A percentile compares a stretch with the other conserved stretches of the same genome.
Conservation (phyloP, 176 grass and related monocot species). For the Cenchrus purpureus region DNA sequence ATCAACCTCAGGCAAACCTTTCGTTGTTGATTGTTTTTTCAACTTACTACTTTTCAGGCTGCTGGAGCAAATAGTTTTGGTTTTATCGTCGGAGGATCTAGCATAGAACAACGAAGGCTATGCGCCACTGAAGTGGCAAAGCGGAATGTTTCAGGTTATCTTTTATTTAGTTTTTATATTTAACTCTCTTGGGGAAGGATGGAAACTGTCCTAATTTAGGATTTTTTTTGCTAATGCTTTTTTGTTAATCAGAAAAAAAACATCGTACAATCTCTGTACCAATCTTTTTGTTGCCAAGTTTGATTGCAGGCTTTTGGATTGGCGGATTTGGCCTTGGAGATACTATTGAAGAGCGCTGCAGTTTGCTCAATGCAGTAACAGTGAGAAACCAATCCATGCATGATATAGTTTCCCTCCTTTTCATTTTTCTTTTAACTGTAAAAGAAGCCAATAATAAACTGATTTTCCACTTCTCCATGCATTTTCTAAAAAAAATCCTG, state of each 20-base stretch:
- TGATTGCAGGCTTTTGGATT: constrained; percentile 84
- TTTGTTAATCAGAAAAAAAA: not conserved
- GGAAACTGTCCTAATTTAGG: not conserved
- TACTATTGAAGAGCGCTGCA: constrained; percentile 71
- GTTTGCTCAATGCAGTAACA: constrained; percentile 77
- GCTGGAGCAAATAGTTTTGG: constrained; percentile 71
- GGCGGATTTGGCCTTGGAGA: constrained; percentile 96
- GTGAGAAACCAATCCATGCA: constrained; percentile 52
- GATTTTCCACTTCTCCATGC: not conserved
- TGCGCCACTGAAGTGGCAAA: constrained; percentile 85
- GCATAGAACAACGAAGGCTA: constrained; percentile 66
- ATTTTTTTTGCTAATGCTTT: not conserved
- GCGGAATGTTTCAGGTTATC: constrained; percentile 83
- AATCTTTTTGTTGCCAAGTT: constrained; percentile 16
- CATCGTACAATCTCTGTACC: not conserved
- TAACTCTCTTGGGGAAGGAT: not conserved
- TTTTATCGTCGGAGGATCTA: constrained; percentile 84
- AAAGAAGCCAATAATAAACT: not conserved
- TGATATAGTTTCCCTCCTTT: constrained; percentile 2
- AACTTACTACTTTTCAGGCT: constrained; percentile 50
- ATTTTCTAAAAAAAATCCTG: not conserved
- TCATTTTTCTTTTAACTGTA: not conserved
- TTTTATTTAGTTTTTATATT: not conserved
- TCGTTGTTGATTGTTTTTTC: constrained; percentile 4
- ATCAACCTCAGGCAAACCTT: not conserved